These are phyloP conservation scores for Mortierella sp. DNA, from an alignment of 371 early-diverging fungal species.

Conservation along the genomic window DNA sequence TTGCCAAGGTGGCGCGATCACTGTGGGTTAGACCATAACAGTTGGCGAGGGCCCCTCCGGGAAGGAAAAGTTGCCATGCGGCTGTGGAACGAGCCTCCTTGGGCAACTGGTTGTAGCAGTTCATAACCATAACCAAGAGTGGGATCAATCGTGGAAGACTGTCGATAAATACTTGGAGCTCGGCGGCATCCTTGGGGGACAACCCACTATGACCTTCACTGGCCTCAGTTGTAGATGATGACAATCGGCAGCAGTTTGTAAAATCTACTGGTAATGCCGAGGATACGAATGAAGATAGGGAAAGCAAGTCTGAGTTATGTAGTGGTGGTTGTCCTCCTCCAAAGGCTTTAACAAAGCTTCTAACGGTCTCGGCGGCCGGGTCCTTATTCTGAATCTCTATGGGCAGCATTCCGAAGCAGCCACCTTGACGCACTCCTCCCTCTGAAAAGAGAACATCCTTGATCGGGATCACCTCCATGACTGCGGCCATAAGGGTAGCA, in stretches of 20 bases:
- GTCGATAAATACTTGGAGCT: constrained; percentile 32
- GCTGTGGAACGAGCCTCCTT: constrained; percentile 73
- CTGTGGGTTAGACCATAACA: constrained; percentile 69
- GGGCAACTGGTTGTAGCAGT: constrained; percentile 67
- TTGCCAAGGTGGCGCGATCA: constrained; percentile 68
- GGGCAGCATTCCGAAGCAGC: constrained; percentile 64
- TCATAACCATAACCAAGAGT: constrained; percentile 65
- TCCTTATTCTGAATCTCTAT: constrained; percentile 64
- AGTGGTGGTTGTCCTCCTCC: constrained; percentile 58
- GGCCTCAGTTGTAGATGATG: constrained; percentile 54
- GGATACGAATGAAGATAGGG: constrained; percentile 52
- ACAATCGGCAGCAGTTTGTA: constrained; percentile 55
- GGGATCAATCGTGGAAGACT: constrained; percentile 67
- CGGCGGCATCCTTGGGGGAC: constrained; percentile 32
- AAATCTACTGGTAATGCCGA: constrained; percentile 46
- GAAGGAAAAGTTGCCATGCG: constrained; percentile 70
- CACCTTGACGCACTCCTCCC: constrained; percentile 74
- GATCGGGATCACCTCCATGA: constrained; percentile 64
- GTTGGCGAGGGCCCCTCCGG: constrained; percentile 71
- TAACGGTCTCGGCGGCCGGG: constrained; percentile 66
- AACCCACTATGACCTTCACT: constrained; percentile 18
- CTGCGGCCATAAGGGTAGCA: constrained; percentile 67
- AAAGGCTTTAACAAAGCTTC: constrained; percentile 35
- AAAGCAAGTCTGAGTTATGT: constrained; percentile 58
- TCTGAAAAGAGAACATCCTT: constrained; percentile 68